These are phyloP conservation scores for Salvia sclarea DNA, from an alignment of 305 asterid species.

Conservation along the genomic window DNA sequence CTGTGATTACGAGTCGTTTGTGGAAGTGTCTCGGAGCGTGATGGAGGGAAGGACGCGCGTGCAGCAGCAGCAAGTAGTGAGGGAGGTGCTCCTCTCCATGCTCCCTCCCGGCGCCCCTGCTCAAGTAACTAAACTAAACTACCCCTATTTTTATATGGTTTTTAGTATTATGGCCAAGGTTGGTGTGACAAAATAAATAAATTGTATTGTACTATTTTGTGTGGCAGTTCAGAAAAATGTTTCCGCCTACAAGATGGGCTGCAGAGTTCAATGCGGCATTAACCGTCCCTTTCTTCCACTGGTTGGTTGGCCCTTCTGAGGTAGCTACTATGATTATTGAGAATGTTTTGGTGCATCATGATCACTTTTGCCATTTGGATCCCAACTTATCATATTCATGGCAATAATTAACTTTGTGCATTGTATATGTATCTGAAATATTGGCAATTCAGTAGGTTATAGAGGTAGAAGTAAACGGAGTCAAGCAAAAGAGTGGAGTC, in stretches of 20 bases:
- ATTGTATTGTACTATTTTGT: too few relatives aligned
- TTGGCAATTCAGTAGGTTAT: slow-evolving; percentile 57
- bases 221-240: slow-evolving; percentile 78
- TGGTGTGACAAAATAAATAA: too few relatives aligned
- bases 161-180: too few relatives aligned
- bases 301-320: slow-evolving; percentile 99
- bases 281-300: slow-evolving; percentile 90
- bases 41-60: slow-evolving; percentile 72
- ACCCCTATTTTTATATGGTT: too few relatives aligned
- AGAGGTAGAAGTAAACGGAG: slow-evolving; percentile 84
- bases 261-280: slow-evolving; percentile 86
- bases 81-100: slow-evolving; percentile 87
- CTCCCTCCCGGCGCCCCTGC: slow-evolving; percentile 98
- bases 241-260: slow-evolving; percentile 95
- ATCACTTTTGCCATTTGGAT: too few relatives aligned
- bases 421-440: slow-evolving; percentile 13
- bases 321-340: too few relatives aligned
- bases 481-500: slow-evolving; percentile 88
- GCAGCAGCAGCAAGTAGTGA: slow-evolving; percentile 81
- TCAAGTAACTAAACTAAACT: slow-evolving; percentile 70
- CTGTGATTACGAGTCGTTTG: slow-evolving; percentile 82
- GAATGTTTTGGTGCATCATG: too few relatives aligned
- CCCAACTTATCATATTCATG: too few relatives aligned
- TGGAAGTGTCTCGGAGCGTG: slow-evolving; percentile 67
- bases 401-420: too few relatives aligned